Evolutionary conservation across 2,329 filamentous ascomycete species (phyloP).

Genomic region (Achaetomium macrosporum): DNA sequence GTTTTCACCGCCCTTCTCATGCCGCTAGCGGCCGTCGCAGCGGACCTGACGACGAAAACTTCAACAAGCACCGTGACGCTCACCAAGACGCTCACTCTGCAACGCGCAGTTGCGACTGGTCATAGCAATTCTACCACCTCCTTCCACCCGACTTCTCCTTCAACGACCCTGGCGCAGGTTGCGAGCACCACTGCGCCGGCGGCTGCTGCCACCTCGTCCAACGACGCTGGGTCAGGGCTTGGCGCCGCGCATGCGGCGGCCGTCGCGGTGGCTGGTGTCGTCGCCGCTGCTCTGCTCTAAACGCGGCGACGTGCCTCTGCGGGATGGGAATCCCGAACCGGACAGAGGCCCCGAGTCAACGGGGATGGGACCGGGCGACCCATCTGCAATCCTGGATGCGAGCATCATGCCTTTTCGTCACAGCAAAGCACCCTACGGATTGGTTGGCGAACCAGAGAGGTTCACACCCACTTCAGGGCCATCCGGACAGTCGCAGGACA

Average conservation of each 20-base stretch:
- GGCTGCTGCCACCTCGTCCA: slow-evolving; percentile 25
- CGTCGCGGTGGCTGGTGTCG: slow-evolving; percentile 45
- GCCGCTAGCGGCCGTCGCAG: slow-evolving; percentile 48
- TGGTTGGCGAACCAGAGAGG: background rate
- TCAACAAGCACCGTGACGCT: slow-evolving; percentile 48
- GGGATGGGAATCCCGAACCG: background rate
- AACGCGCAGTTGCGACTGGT: slow-evolving; percentile 30
- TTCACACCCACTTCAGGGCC: background rate
- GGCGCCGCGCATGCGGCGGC: slow-evolving; percentile 41
- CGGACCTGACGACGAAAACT: slow-evolving; percentile 41
- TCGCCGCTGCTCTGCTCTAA: slow-evolving; percentile 49
- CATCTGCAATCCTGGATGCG: slow-evolving; percentile 28
- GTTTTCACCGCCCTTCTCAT: slow-evolving; percentile 44
- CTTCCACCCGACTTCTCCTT: slow-evolving; percentile 24
- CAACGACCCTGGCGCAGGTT: slow-evolving; percentile 25
- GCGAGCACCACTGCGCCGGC: slow-evolving; percentile 22
- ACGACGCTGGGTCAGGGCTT: slow-evolving; percentile 39
- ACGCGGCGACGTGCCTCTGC: background rate
- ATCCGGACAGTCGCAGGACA: background rate
- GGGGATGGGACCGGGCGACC: background rate
- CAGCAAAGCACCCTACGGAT: slow-evolving; percentile 11
- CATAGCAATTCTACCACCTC: slow-evolving; percentile 31
- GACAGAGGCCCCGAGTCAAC: background rate
- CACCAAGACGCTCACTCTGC: slow-evolving; percentile 39
- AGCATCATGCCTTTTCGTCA: slow-evolving; percentile 27